These are phyloP conservation scores for Carex arenaria DNA, from an alignment of 202 grass and related monocot genomes.

Conservation along the genomic window DNA sequence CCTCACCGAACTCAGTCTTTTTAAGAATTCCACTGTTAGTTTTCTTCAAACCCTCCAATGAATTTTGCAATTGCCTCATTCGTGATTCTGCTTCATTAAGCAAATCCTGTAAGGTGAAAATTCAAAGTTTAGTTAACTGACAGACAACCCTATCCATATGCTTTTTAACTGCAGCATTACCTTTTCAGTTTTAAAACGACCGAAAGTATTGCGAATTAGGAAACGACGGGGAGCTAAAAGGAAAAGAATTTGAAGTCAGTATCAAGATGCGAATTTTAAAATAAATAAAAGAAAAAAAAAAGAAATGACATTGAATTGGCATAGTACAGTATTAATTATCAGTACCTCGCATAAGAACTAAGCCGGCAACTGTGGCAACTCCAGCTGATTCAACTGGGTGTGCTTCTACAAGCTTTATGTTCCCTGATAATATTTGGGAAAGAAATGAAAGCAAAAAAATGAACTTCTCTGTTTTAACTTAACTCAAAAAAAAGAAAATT, in stretches of 20 bases:
- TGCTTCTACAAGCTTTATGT: constrained; percentile 54
- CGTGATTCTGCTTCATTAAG: constrained; percentile 72
- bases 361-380: constrained; percentile 56
- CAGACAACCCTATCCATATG: constrained; percentile 1
- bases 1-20: constrained; percentile 71
- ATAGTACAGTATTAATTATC: background rate
- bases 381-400: constrained; percentile 67
- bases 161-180: constrained; percentile 31
- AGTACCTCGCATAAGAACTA: constrained; percentile 72
- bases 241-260: constrained; percentile 19
- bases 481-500: background rate
- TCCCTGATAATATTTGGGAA: constrained; percentile 35
- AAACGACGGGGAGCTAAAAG: constrained; percentile 72
- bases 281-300: background rate
- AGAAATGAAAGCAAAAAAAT: constrained; percentile 23
- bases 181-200: constrained; percentile 89
- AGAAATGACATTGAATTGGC: constrained; percentile 6
- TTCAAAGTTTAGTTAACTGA: constrained; percentile 8
- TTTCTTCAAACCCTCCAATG: constrained; percentile 65
- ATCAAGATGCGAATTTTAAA: background rate
- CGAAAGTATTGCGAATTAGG: constrained; percentile 74
- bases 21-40: constrained; percentile 63
- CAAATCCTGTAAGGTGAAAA: constrained; percentile 40
- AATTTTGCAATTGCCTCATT: constrained; percentile 63
- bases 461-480: background rate